Evolutionary conservation across 2,329 filamentous ascomycete genomes (phyloP).

Genomic region (Curvularia lunata): DNA sequence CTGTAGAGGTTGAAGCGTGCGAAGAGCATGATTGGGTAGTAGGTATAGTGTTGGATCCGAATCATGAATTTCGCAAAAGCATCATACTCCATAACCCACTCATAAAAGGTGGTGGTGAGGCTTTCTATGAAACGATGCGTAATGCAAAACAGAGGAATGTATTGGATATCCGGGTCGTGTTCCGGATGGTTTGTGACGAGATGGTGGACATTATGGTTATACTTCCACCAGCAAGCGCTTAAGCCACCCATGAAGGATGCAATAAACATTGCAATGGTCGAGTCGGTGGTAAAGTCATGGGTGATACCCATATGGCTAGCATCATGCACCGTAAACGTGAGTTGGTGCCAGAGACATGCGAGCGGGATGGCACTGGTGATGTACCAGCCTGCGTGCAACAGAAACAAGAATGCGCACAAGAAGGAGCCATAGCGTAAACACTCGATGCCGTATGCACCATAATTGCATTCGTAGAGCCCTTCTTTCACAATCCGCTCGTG

Average conservation of each 20-base stretch:
- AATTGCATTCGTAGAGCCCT: conserved; percentile 85
- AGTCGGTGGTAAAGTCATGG: conserved; percentile 83
- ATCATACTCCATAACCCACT: conserved; percentile 69
- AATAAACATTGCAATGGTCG: conserved; percentile 85
- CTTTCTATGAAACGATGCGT: conserved; percentile 69
- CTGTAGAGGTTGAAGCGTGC: conserved; percentile 76
- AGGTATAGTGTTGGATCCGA: conserved; percentile 68
- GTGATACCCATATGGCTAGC: conserved; percentile 98
- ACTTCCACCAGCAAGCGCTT: conserved; percentile 96
- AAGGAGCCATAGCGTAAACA: conserved; percentile 73
- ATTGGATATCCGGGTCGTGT: conserved; percentile 91
- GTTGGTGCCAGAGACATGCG: conserved; percentile 89
- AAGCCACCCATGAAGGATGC: conserved; percentile 89
- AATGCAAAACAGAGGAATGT: conserved; percentile 72
- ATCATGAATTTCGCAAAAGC: conserved; percentile 65
- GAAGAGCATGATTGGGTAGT: conserved; percentile 71
- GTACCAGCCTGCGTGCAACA: conserved; percentile 53
- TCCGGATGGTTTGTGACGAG: conserved; percentile 95
- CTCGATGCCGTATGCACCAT: conserved; percentile 79
- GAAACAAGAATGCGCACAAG: conserved; percentile 64
- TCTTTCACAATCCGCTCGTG: conserved; percentile 73
- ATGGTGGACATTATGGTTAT: conserved; percentile 94
- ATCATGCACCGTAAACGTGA: conserved; percentile 93
- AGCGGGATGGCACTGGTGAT: conserved; percentile 74
- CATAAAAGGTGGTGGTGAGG: conserved; percentile 70